Evolutionary conservation across 164 flowering plant species (phyloP), one percentile per base, ranked within the genome.

Genomic region (Cinnamomum micranthum): DNA sequence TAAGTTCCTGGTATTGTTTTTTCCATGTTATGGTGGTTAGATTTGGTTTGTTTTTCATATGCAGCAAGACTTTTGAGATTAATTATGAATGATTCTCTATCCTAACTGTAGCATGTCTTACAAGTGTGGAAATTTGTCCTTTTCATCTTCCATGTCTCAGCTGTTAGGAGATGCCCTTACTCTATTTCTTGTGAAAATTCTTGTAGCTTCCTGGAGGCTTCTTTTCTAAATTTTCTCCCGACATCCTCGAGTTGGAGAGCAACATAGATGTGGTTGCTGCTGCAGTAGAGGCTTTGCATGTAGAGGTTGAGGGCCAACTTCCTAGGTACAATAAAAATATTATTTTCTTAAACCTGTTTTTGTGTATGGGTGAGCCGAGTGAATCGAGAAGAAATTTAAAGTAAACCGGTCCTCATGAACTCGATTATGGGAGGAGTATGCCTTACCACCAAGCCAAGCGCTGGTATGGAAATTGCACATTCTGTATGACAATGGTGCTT

Each of bases 181-280:
- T 51, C 59, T 73, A 10, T 25, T 22, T 74, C 55, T 23, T 12
- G 22, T 64, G 14, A 73, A 68, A 14, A 65, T 81, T 76, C 66
- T 73, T 83, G 81, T 88, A 96, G 99, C 89, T 89, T 85, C 97
- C 95, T 68, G 81, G 86, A 82, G 73, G 79, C 73, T 76, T 71
- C 15, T 55, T 74, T n/a, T 84, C 88, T 28, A 92, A 85, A 63
- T 74, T 81, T 73, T 76, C 86, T 71, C 65, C 82, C 33, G 91
- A 89, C 68, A 81, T 79, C 69, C 70, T 85, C n/a, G 93, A 94
- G 71, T 19, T 84, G 33, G 95, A 89, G 79, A 84, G 81, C 75
- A 86, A 79, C 70, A 87, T 84, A 73, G 92, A 88, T 80, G 77
- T 82, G 28, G 79, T 50, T 72, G 74, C 88, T 80, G 82, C 83